Percentiles rank a stretch among this genome's conserved stretches.
Evolutionary conservation across 2,329 filamentous ascomycete genomes (phyloP).

Genomic region (Hymenoscyphus salicellus): DNA sequence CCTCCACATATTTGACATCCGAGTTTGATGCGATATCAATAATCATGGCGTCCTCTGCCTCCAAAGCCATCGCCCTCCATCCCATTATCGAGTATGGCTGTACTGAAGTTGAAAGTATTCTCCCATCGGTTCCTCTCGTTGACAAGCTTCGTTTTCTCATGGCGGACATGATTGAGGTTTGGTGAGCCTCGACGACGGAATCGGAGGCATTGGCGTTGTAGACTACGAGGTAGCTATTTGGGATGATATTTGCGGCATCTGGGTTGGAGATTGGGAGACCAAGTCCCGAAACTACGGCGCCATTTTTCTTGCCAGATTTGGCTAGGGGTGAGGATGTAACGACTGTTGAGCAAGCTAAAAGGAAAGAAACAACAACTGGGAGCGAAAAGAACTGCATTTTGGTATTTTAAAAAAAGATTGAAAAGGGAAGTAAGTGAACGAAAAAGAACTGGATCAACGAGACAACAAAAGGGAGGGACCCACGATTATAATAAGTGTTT

Average conservation of each 20-base stretch:
- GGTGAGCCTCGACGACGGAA: constrained; percentile 48
- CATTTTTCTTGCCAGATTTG: constrained; percentile 2
- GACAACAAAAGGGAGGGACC: background rate
- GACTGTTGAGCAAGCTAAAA: constrained; percentile 10
- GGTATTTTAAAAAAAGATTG: constrained; percentile 8
- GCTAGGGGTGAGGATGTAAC: constrained; percentile 6
- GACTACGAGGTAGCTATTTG: constrained; percentile 61
- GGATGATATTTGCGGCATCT: constrained; percentile 47
- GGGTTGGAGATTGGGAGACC: constrained; percentile 51
- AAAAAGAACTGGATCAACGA: constrained; percentile 4
- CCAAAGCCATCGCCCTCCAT: constrained; percentile 54
- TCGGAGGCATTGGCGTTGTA: constrained; percentile 55
- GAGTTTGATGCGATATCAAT: constrained; percentile 43
- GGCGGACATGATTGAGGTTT: constrained; percentile 46
- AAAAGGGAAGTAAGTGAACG: constrained; percentile 9
- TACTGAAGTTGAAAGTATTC: constrained; percentile 47
- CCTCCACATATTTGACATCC: constrained; percentile 53
- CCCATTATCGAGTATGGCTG: constrained; percentile 46
- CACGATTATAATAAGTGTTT: background rate
- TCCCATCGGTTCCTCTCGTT: constrained; percentile 49
- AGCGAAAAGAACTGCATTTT: constrained; percentile 11
- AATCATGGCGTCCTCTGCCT: constrained; percentile 51
- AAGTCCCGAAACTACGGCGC: constrained; percentile 28
- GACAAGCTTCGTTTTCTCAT: constrained; percentile 56
- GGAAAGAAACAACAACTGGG: constrained; percentile 15